These are phyloP conservation scores for Gossypium rotundifolium DNA, from an alignment of 345 rosid species.

Conservation along the genomic window DNA sequence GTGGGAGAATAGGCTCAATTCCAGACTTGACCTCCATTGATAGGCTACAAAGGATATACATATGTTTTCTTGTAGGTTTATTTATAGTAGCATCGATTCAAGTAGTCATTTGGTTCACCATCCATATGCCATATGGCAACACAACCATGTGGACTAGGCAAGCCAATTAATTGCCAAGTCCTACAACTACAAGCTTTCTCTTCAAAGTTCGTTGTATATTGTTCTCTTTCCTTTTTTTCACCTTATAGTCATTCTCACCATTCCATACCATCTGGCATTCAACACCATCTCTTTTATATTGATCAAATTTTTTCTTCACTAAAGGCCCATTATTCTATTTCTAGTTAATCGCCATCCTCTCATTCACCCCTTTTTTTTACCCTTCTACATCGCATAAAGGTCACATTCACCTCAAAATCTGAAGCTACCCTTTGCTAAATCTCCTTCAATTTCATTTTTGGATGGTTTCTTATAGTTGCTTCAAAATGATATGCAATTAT, in stretches of 20 bases:
- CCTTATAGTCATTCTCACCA: neutral
- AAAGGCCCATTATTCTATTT: neutral
- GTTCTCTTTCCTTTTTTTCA: neutral
- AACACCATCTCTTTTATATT: neutral
- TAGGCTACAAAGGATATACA: no score
- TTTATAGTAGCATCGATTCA: no score
- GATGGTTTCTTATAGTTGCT: neutral
- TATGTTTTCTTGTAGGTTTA: no score
- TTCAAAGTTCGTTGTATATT: no score
- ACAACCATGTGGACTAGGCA: no score
- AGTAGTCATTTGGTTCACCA: no score
- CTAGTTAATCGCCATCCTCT: neutral
- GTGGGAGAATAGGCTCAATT: no score
- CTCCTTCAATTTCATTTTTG: neutral
- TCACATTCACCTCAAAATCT: neutral
- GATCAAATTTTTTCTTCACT: neutral
- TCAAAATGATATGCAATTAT: neutral
- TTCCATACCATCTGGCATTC: neutral
- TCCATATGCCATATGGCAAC: no score
- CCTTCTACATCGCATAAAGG: neutral
- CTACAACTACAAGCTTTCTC: no score
- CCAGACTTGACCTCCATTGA: no score
- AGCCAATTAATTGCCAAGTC: no score
- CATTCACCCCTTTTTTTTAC: neutral
- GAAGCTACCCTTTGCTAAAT: neutral